Base-by-base conservation (phyloP, 163 green algal genomes). In the Chlamydomonas reinhardtii region DNA sequence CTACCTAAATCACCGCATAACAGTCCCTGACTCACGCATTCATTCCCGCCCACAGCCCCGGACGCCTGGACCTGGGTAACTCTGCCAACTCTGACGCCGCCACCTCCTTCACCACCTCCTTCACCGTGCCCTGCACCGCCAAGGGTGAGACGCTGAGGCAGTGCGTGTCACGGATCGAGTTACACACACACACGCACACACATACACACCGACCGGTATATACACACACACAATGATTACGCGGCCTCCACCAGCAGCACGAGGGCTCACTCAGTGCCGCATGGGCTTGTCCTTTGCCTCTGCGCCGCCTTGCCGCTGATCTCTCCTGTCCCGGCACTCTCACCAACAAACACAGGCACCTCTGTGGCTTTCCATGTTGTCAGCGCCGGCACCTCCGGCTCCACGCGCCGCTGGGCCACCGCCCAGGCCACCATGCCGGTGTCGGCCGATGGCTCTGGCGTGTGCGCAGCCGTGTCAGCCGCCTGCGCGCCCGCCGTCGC, bases 21-120 rank as follows among this genome's bases (percentile, higher is more conserved):
- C n/a, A n/a, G n/a, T n/a, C n/a, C n/a, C n/a, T n/a, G n/a, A n/a
- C n/a, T n/a, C n/a, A n/a, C n/a, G n/a, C n/a, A n/a, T n/a, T n/a
- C n/a, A n/a, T n/a, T n/a, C n/a, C n/a, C n/a, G n/a, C 48, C 56
- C 34, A 0, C 59, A 82, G 75, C 56, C 75, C 75, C 31, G 71
- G 71, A 24, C 75, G 75, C 32, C 34, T 82, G 32, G 75, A 82
- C 35, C 75, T 82, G 32, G 75, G 75, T 17, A 2, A 59, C 9
- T 82, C 75, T 0, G 24, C 2, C 8, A 12, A 0, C 27, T 12
- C 8, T 6, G 29, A 34, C 29, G 32, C 56, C 12, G 24, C 24
- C 32, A 72, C 22, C 17, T 29, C 17, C 34, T 82, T 73, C 34
- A 73, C 6, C 24, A 37, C 62, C 56, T 62, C 32, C 9, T 82